Conservation (phyloP, 306 rosid genomes). For the Luffa aegyptiaca region DNA sequence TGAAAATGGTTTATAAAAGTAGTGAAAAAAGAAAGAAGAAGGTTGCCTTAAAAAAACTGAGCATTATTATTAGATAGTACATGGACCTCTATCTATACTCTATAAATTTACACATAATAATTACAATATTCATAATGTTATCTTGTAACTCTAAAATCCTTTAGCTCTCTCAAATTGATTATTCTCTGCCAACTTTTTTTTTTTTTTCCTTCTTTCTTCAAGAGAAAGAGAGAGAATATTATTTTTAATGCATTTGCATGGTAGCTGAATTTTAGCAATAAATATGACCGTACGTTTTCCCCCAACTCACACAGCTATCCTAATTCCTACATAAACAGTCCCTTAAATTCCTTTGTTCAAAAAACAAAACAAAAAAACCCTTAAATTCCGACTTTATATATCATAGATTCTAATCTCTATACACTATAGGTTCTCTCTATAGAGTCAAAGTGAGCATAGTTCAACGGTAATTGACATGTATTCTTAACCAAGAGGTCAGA, state of each 20-base stretch:
- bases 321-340: not conserved
- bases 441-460: no score
- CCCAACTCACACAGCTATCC: not conserved
- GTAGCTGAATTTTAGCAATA: not conserved
- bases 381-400: not conserved
- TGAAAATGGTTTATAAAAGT: not conserved
- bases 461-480: no score
- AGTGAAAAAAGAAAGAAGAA: not conserved
- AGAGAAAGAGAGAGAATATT: not conserved
- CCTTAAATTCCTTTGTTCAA: not conserved
- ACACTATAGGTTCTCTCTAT: not conserved
- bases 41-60: not conserved
- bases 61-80: not conserved
- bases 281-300: constrained; percentile 1
- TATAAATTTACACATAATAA: not conserved
- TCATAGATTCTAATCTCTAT: not conserved
- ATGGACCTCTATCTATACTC: not conserved
- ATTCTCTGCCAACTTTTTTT: not conserved
- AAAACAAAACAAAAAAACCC: no score
- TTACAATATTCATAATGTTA: not conserved
- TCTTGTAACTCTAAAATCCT: not conserved
- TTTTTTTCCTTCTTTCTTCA: not conserved
- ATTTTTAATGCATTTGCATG: not conserved
- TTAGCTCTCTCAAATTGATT: not conserved
- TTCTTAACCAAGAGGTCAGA: no score